Evolutionary conservation across 192 early-diverging fungal genomes (phyloP), one percentile per base, ranked within the genome.

Genomic region (Coemansia reversa): DNA sequence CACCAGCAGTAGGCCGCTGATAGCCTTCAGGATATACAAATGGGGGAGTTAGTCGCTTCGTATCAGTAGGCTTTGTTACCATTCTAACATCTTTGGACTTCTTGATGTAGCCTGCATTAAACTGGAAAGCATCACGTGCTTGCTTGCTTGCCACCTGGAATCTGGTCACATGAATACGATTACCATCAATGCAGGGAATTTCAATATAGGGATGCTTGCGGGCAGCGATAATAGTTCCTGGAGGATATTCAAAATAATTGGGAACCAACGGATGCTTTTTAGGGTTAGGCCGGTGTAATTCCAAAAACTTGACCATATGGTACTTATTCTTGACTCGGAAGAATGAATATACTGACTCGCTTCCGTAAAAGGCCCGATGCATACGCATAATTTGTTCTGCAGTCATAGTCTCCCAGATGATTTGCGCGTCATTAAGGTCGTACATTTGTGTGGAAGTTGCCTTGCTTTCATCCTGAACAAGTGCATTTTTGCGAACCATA

Each of bases 401-500:
- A 0, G 83, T 68, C 87, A 89, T 87, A 2, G 39, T 45, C 6
- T 68, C 53, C 87, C 89, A 95, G 30, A 86, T 60, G 7, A 92
- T 74, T 16, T 80, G 63, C 18, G 85, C 72, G 60, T 85, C 81
- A 7, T 79, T 72, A 35, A 85, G 86, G 11, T 69, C 66, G 18
- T 93, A 88, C 60, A 94, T 86, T 19, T 83, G 84, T 14, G 93
- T 93, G 23, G 82, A 70, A 3, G 89, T 87, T 7, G 85, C 90
- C n/a, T 80, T 56, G 4, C 69, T 25, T 3, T 79, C 76, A 58
- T 91, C 87, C 71, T 96, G 94, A 32, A 68, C 68, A 16, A 65
- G 60, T 3, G 92, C 87, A 7, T 86, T 58, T 5, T 58, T 60
- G 78, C 91, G 70, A 35, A 54, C 48, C 29, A 4, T 49, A 6